Conservation (phyloP, 306 rosid genomes). For the Cicer pinnatifidum region DNA sequence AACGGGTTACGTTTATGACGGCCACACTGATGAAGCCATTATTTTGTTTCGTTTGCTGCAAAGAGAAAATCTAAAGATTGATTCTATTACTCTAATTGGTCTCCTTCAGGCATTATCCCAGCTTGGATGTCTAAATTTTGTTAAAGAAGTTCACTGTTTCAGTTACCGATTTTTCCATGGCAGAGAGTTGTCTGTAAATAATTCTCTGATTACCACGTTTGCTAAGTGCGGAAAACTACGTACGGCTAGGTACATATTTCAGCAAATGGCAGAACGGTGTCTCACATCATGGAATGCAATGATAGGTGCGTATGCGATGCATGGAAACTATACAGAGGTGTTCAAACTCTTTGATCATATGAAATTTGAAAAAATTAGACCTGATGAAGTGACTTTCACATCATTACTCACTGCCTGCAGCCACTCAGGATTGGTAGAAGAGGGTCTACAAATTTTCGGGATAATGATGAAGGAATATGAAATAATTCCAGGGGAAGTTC, state of each 20-base stretch:
- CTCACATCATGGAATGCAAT: slow-evolving; percentile 65
- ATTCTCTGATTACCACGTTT: slow-evolving; percentile 56
- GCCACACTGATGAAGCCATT: slow-evolving; percentile 52
- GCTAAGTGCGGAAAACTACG: slow-evolving; percentile 56
- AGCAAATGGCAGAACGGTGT: slow-evolving; percentile 48
- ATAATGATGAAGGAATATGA: slow-evolving; percentile 49
- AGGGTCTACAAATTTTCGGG: slow-evolving; percentile 51
- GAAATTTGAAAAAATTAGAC: slow-evolving; percentile 46
- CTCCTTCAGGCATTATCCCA: slow-evolving; percentile 59
- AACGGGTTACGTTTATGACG: slow-evolving; percentile 47
- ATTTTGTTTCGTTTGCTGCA: slow-evolving; percentile 54
- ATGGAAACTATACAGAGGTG: slow-evolving; percentile 51
- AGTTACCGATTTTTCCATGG: slow-evolving; percentile 46
- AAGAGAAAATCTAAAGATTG: slow-evolving; percentile 43
- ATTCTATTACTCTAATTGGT: slow-evolving; percentile 44
- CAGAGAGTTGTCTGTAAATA: slow-evolving; percentile 47
- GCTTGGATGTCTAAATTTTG: slow-evolving; percentile 51
- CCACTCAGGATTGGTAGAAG: slow-evolving; percentile 58
- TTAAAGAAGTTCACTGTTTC: slow-evolving; percentile 57
- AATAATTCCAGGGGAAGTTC: slow-evolving; percentile 56
- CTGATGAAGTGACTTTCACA: slow-evolving; percentile 58
- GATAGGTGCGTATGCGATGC: slow-evolving; percentile 59
- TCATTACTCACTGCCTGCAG: slow-evolving; percentile 65
- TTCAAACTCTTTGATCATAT: slow-evolving; percentile 53
- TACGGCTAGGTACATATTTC: slow-evolving; percentile 51